These are phyloP conservation scores for Parathielavia appendiculata DNA, from an alignment of 495 filamentous ascomycete genomes.

Conservation along the genomic window DNA sequence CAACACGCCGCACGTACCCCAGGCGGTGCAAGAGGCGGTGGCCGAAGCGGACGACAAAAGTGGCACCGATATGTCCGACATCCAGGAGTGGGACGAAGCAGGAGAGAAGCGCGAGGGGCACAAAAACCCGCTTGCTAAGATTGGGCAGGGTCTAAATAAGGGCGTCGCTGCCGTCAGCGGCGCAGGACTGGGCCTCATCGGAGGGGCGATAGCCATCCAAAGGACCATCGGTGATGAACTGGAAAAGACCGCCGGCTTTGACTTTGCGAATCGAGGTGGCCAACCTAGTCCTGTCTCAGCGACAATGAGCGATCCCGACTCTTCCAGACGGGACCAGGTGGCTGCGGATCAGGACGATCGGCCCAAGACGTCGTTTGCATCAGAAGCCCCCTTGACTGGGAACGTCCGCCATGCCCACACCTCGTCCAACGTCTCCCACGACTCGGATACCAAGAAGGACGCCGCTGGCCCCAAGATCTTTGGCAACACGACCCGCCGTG, in stretches of 20 bases:
- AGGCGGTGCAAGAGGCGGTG: conserved; percentile 64
- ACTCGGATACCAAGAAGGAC: conserved; percentile 31
- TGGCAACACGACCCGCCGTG: conserved; percentile 44
- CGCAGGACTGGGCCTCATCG: conserved; percentile 38
- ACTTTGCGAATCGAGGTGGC: conserved; percentile 28
- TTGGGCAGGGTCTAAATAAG: conserved; percentile 37
- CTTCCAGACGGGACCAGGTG: background rate
- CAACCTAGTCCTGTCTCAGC: conserved; percentile 1
- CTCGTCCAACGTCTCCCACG: conserved; percentile 33
- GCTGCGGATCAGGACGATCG: conserved; percentile 22
- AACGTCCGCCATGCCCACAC: conserved; percentile 32
- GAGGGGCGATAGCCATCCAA: conserved; percentile 53
- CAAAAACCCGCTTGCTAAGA: conserved; percentile 31
- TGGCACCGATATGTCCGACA: conserved; percentile 24
- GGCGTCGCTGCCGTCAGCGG: conserved; percentile 35
- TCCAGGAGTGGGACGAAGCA: conserved; percentile 27
- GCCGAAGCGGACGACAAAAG: conserved; percentile 39
- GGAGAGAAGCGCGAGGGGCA: conserved; percentile 23
- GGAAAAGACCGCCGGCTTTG: conserved; percentile 52
- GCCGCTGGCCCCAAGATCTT: conserved; percentile 26
- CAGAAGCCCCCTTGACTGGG: conserved; percentile 26
- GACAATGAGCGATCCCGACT: conserved; percentile 6
- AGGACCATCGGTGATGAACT: conserved; percentile 57
- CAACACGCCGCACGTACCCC: conserved; percentile 72
- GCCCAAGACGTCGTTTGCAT: conserved; percentile 32